Evolutionary conservation across 2,329 filamentous ascomycete species (phyloP), one percentile per base, ranked within the genome.

Genomic region (Diplocarpon mali): DNA sequence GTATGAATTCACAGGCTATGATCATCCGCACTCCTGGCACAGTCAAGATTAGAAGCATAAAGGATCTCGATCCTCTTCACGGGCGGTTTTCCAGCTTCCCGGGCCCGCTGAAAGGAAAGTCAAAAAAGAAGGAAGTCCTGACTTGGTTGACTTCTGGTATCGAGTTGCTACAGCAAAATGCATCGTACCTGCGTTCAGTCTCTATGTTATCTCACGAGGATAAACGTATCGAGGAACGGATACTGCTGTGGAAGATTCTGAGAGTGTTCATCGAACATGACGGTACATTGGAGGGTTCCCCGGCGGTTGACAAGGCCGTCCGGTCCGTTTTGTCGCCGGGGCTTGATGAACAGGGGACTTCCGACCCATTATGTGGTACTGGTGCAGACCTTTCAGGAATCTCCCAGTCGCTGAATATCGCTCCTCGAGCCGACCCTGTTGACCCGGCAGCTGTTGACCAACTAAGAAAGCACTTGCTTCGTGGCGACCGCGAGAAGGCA

Each of bases 51-150:
- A 75, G 78, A 50, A 83, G 76, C 54, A 73, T 85, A 50, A 92
- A 83, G 60, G 79, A 88, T 35, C 69, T 86, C 27, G 68, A 85
- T 36, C 79, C 85, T 4, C 67, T 88, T 8, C 69, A 77, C 17
- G 86, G 92, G 29, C 75, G 80, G 2, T 67, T 92, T 39, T 73
- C 78, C 14, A 87, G 81, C 54, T 96, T 96, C 58, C 92, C 92
- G 0, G 92, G 92, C 0, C 92, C 93, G 2, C 68, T 98, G 24
- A 88, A 83, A 63, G 75, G 80, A 34, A 96, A 95, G 61, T 79
- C 81, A 1, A 96, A 95, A 71, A 98, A 98, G 71, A 98, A 96
- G 68, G 90, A 98, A 44, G 76, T 87, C 0, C 56, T 89, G 35
- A 65, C 77, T 2, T 98, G 93, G 92, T 70, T 98, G 36, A 75